phyloP scores from a whole-genome alignment of 352 stramenopile genomes.

The Phytophthora foliorum region DNA sequence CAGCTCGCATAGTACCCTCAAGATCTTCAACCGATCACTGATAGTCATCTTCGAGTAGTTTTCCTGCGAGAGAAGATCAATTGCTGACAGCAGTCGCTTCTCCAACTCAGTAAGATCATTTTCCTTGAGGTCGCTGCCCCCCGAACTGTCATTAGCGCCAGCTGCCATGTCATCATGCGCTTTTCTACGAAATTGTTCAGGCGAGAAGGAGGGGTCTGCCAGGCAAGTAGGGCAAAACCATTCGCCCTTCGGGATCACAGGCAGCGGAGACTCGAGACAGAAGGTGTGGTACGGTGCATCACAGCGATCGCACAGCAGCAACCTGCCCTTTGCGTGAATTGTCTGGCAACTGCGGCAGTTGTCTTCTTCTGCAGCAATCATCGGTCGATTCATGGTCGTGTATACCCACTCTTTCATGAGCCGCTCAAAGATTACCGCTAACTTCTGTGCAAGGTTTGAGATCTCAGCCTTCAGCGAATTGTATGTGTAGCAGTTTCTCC shows the following conservation, averaged over 20 bases:
- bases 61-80: constrained; percentile 76
- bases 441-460: constrained; percentile 75
- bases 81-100: constrained; percentile 63
- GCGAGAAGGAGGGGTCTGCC: constrained; percentile 59
- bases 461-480: constrained; percentile 88
- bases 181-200: constrained; percentile 66
- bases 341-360: constrained; percentile 81
- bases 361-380: constrained; percentile 81
- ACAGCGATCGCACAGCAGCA: constrained; percentile 85
- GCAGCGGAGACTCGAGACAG: constrained; percentile 70
- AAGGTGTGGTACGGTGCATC: constrained; percentile 89
- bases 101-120: constrained; percentile 72
- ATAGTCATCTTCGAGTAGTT: constrained; percentile 69
- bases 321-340: constrained; percentile 67
- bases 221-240: constrained; percentile 85
- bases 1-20: constrained; percentile 76
- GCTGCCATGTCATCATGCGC: constrained; percentile 27
- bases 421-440: constrained; percentile 81
- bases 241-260: constrained; percentile 65
- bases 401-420: constrained; percentile 88
- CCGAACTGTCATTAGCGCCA: constrained; percentile 24
- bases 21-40: constrained; percentile 61
- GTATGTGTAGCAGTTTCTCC: constrained; percentile 90
- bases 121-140: constrained; percentile 36
- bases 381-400: constrained; percentile 53